Conservation (phyloP, 1,284 basidiomycete genomes). For the Grifola frondosa region DNA sequence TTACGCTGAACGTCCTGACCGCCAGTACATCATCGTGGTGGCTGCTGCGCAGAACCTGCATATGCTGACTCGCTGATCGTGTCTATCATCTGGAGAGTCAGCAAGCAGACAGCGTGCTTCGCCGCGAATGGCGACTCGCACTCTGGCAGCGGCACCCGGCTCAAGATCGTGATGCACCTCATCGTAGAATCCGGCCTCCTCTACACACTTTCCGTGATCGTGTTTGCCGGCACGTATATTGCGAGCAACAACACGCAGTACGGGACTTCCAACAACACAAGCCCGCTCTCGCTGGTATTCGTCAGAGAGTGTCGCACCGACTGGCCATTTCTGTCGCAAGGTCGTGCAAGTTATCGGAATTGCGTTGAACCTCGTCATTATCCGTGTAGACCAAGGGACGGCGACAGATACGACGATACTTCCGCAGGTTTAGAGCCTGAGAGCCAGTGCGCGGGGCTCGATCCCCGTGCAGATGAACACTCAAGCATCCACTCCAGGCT, state of each 20-base stretch:
- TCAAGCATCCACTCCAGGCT: too few species aligned
- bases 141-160: not conserved
- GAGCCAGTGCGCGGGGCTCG: too few species aligned
- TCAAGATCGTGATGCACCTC: constrained; percentile 4
- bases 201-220: constrained; percentile 6
- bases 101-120: too few species aligned
- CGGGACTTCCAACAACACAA: constrained; percentile 1
- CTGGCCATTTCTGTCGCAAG: not conserved
- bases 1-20: constrained; percentile 36
- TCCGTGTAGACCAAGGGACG: constrained; percentile 1
- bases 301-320: not conserved
- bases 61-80: constrained; percentile 30
- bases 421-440: too few species aligned
- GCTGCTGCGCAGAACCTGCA: too few species aligned
- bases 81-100: constrained; percentile 34
- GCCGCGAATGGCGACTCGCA: not conserved
- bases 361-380: constrained; percentile 5
- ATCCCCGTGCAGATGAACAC: too few species aligned
- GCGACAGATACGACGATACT: not conserved
- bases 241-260: constrained; percentile 5
- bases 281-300: not conserved
- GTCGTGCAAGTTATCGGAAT: constrained; percentile 5
- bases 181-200: constrained; percentile 9
- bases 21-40: constrained; percentile 38
- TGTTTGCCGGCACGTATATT: not conserved